phyloP scores from a whole-genome alignment of 2,329 filamentous ascomycete genomes.

The Juglanconis sp. region DNA sequence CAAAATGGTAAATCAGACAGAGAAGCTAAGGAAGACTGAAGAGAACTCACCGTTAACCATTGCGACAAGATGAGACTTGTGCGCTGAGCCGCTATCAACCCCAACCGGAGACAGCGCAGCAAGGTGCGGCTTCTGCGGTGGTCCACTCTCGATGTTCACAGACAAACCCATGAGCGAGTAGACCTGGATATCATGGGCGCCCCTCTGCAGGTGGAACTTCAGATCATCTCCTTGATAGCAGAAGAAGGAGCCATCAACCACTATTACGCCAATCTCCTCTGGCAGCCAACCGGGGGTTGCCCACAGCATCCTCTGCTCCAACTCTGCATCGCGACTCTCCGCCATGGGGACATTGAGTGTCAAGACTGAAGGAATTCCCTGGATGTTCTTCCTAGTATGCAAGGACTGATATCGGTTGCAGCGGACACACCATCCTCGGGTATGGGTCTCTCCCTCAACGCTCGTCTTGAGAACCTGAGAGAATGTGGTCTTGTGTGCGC shows the following conservation, averaged over 20 bases:
- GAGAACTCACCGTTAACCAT: slow-evolving; percentile 71
- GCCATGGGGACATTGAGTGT: slow-evolving; percentile 81
- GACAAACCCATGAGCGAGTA: slow-evolving; percentile 91
- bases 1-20: not conserved
- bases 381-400: slow-evolving; percentile 78
- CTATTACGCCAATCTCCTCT: slow-evolving; percentile 87
- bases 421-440: slow-evolving; percentile 87
- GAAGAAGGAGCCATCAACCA: slow-evolving; percentile 87
- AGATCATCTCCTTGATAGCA: slow-evolving; percentile 94
- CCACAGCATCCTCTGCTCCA: slow-evolving; percentile 80
- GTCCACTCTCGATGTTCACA: slow-evolving; percentile 81
- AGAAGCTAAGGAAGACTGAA: not conserved
- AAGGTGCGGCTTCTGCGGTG: slow-evolving; percentile 83
- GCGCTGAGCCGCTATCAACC: slow-evolving; percentile 79
- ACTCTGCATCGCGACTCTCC: slow-evolving; percentile 33
- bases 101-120: slow-evolving; percentile 78
- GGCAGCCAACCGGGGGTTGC: slow-evolving; percentile 86
- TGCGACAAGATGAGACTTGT: slow-evolving; percentile 87
- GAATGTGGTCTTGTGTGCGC: slow-evolving; percentile 63
- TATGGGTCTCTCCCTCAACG: slow-evolving; percentile 83
- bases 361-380: slow-evolving; percentile 77
- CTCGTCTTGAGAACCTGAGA: slow-evolving; percentile 90
- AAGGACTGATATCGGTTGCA: slow-evolving; percentile 90
- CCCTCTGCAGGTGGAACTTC: slow-evolving; percentile 72
- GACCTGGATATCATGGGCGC: slow-evolving; percentile 76